Conservation (phyloP, 352 stramenopile genomes). For the Phytopythium montanum region DNA sequence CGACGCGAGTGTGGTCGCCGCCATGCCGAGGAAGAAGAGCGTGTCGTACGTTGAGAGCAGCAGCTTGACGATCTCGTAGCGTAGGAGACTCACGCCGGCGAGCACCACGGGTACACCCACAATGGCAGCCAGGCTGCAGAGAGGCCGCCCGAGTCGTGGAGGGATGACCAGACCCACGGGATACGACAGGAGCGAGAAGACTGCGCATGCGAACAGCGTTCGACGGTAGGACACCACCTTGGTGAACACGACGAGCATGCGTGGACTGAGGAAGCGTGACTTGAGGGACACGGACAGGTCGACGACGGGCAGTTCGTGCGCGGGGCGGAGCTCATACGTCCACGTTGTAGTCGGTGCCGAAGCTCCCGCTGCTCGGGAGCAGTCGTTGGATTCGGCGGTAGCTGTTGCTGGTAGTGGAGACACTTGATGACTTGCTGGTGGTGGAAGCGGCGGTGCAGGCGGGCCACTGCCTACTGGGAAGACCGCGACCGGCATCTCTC, state of each 20-base stretch:
- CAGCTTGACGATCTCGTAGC: conserved; percentile 9
- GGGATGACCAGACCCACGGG: conserved; percentile 2
- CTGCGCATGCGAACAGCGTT: not conserved
- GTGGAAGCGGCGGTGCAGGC: not conserved
- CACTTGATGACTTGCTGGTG: not conserved
- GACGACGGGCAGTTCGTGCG: conserved; percentile 3
- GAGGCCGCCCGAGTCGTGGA: not conserved
- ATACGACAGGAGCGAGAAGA: conserved; percentile 2
- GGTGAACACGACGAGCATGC: conserved; percentile 1
- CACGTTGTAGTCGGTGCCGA: not conserved
- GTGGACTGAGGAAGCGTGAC: conserved; percentile 12
- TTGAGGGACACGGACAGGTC: conserved; percentile 19
- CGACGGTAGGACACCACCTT: not conserved
- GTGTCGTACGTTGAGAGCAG: conserved; percentile 12
- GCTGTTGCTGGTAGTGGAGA: not conserved
- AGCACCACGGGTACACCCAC: not conserved
- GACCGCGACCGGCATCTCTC: not conserved
- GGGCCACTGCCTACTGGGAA: not conserved
- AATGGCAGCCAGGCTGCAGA: conserved; percentile 1
- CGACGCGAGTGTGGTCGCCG: not conserved
- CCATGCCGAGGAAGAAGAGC: conserved; percentile 9
- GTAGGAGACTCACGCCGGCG: conserved; percentile 2
- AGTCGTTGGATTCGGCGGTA: not conserved
- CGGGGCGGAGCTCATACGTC: conserved; percentile 8
- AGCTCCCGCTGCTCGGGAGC: not conserved